Conservation (phyloP, 2,329 filamentous ascomycete genomes). For the Cytospora chrysosperma region DNA sequence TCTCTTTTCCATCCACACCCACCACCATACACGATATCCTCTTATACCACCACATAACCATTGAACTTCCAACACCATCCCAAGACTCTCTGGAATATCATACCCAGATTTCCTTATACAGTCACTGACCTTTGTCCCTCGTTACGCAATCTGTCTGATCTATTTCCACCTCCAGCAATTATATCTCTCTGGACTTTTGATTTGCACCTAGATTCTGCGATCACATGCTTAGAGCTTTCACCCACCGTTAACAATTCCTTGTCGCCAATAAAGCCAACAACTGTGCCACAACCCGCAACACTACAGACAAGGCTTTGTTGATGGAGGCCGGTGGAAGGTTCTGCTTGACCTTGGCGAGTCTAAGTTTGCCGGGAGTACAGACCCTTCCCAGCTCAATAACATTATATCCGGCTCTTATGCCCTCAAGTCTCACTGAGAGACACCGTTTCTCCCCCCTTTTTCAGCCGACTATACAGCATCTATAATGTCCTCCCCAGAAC, state of each 20-base stretch:
- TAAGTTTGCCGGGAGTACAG: not conserved
- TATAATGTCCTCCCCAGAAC: conserved; percentile 14
- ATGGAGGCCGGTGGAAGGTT: not conserved
- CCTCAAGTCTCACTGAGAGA: not conserved
- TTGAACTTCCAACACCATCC: not conserved
- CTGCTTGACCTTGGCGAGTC: not conserved
- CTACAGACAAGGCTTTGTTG: not conserved
- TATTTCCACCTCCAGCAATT: not conserved
- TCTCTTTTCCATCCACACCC: not conserved
- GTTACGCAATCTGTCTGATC: not conserved
- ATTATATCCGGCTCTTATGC: not conserved
- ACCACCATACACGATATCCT: not conserved
- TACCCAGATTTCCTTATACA: not conserved
- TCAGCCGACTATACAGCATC: not conserved
- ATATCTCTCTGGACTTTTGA: not conserved
- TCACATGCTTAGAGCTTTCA: not conserved
- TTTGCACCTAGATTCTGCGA: not conserved
- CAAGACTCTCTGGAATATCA: not conserved
- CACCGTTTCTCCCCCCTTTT: not conserved
- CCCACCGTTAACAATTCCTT: not conserved
- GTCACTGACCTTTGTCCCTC: not conserved
- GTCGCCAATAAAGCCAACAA: not conserved
- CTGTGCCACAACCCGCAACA: not conserved
- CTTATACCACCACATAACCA: not conserved
- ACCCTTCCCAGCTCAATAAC: not conserved